phyloP scores from a whole-genome alignment of 1,139 yeast species.

The Suhomyces ambrosiae region DNA sequence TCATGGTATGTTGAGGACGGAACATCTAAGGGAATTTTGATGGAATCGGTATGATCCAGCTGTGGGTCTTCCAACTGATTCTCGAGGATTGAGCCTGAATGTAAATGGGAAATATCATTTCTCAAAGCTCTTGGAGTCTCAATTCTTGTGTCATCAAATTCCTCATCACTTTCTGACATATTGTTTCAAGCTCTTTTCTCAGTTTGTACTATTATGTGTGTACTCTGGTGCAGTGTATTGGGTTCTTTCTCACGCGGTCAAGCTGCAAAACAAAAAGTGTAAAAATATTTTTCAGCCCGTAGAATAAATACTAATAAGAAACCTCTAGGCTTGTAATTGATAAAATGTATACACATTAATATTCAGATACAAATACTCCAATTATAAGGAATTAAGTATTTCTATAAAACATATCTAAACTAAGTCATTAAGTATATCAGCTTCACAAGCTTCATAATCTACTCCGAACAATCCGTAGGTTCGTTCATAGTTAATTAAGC shows the following conservation, averaged over 20 bases:
- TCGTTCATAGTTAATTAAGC: slow-evolving; percentile 74
- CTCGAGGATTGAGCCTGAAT: not conserved
- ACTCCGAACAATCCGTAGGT: slow-evolving; percentile 57
- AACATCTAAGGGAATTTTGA: not conserved
- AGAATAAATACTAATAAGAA: too few species aligned
- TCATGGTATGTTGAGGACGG: not conserved
- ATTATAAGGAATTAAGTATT: too few species aligned
- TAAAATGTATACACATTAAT: too few species aligned
- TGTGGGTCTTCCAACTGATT: not conserved
- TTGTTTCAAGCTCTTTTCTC: too few species aligned
- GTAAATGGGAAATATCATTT: slow-evolving; percentile 3
- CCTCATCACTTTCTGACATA: slow-evolving; percentile 18
- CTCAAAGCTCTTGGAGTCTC: slow-evolving; percentile 16
- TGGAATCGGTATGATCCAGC: not conserved
- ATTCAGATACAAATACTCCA: too few species aligned
- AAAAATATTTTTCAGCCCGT: too few species aligned
- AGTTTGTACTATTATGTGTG: too few species aligned
- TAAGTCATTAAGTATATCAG: slow-evolving; percentile 57
- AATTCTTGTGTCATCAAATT: slow-evolving; percentile 21
- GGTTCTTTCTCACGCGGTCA: too few species aligned
- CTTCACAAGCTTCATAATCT: slow-evolving; percentile 52
- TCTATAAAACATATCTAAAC: slow-evolving; percentile 1
- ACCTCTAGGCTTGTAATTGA: too few species aligned
- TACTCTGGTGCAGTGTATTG: too few species aligned
- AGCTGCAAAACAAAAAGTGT: too few species aligned